Evolutionary conservation across 1,284 basidiomycete species (phyloP).

Genomic region (Marasmius tenuissimus): DNA sequence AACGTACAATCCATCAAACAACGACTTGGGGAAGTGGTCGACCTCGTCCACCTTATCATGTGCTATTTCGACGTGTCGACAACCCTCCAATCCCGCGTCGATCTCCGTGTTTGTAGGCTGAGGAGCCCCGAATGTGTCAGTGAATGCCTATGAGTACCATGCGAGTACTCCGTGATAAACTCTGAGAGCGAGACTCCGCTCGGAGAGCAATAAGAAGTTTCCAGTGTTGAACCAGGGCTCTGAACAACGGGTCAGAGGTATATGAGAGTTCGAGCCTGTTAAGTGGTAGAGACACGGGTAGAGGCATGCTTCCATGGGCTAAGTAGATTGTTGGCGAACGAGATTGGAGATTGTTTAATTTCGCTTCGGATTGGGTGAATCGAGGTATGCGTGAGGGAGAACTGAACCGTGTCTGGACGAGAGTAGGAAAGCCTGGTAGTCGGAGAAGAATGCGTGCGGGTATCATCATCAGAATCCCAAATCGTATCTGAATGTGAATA

Average conservation of each 20-base stretch:
- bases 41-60: conserved; percentile 26
- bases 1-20: too few relatives aligned
- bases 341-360: conserved; percentile 1
- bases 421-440: background rate
- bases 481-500: background rate
- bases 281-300: background rate
- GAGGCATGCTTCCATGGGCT: background rate
- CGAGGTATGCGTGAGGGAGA: conserved; percentile 18
- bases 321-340: background rate
- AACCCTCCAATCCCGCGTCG: conserved; percentile 23
- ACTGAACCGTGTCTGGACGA: conserved; percentile 7
- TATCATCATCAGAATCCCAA: background rate
- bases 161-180: conserved; percentile 41
- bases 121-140: conserved; percentile 35
- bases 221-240: conserved; percentile 40
- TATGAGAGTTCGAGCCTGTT: background rate
- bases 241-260: background rate
- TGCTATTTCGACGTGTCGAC: conserved; percentile 32
- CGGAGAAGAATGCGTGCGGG: background rate
- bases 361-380: conserved; percentile 30
- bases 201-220: conserved; percentile 37
- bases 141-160: conserved; percentile 42
- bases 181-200: conserved; percentile 32
- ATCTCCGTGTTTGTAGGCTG: background rate
- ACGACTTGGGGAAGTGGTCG: conserved; percentile 30